Evolutionary conservation across 2,329 filamentous ascomycete genomes (phyloP).

Genomic region (Colletotrichum salicis): DNA sequence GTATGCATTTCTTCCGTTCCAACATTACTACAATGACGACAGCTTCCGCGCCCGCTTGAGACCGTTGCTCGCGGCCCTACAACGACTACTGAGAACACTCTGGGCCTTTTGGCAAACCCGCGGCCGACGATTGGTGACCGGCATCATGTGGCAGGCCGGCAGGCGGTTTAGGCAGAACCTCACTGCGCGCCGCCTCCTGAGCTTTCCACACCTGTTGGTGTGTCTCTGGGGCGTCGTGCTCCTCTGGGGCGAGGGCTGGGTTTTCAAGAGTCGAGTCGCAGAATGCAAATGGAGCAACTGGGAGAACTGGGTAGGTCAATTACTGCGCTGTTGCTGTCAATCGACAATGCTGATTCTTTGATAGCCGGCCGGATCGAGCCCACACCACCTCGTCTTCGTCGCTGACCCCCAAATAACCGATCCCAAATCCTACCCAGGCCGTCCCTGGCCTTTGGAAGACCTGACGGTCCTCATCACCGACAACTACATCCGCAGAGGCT

Average conservation of each 20-base stretch:
- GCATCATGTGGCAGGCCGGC: conserved; percentile 20
- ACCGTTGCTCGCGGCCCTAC: conserved; percentile 13
- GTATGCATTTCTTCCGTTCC: conserved; percentile 13
- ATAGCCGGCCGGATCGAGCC: conserved; percentile 80
- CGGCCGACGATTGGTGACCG: conserved; percentile 23
- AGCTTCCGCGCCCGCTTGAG: conserved; percentile 36
- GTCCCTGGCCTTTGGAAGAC: conserved; percentile 69
- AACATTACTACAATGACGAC: conserved; percentile 37
- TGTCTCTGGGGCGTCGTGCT: conserved; percentile 80
- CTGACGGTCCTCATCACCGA: conserved; percentile 77
- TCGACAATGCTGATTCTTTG: conserved; percentile 15
- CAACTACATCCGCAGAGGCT: conserved; percentile 87
- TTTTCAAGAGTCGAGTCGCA: conserved; percentile 76
- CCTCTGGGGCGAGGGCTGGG: conserved; percentile 85
- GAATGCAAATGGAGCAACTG: conserved; percentile 85
- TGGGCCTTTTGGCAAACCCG: conserved; percentile 32
- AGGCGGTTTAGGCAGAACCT: conserved; percentile 57
- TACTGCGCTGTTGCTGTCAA: background rate
- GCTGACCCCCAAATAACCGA: conserved; percentile 94
- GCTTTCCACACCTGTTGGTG: conserved; percentile 75
- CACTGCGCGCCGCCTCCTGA: conserved; percentile 62
- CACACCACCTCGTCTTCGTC: conserved; percentile 85
- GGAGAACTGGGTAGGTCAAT: conserved; percentile 85
- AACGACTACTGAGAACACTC: conserved; percentile 16
- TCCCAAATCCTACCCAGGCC: conserved; percentile 91